Percentiles rank a stretch among this genome's conserved stretches.
Evolutionary conservation across 2,329 filamentous ascomycete genomes (phyloP).

Genomic region (Aureobasidium subglaciale): DNA sequence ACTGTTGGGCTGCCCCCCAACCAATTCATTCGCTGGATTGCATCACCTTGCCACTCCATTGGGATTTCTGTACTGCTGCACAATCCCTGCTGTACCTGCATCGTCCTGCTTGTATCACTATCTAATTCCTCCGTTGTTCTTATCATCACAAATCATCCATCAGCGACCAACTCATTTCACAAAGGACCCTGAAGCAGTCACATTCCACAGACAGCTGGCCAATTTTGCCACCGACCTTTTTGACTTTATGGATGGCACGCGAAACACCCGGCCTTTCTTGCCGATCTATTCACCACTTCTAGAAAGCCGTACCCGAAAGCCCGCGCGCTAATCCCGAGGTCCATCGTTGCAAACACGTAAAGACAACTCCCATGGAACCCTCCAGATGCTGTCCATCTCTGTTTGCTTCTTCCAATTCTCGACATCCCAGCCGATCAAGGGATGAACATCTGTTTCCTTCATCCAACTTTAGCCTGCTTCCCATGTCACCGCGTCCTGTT

Average conservation of each 20-base stretch:
- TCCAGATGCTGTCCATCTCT: constrained; percentile 2
- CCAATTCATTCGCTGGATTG: constrained; percentile 6
- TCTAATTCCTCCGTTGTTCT: neutral
- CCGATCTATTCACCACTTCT: constrained; percentile 8
- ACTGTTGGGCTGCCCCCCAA: constrained; percentile 11
- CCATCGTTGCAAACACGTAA: constrained; percentile 12
- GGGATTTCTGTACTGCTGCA: neutral
- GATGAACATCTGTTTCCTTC: neutral
- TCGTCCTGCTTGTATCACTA: neutral
- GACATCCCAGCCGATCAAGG: constrained; percentile 2
- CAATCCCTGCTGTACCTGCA: constrained; percentile 9
- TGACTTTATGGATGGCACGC: constrained; percentile 10
- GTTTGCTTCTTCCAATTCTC: neutral
- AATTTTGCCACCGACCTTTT: constrained; percentile 3
- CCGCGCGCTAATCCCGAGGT: constrained; percentile 5
- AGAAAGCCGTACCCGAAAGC: constrained; percentile 10
- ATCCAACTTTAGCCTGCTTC: neutral
- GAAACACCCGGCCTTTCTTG: constrained; percentile 11
- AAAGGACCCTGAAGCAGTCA: neutral
- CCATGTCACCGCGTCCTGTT: neutral
- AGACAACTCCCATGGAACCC: constrained; percentile 3
- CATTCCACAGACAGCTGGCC: constrained; percentile 12
- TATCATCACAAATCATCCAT: neutral
- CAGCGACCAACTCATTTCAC: neutral
- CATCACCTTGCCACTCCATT: constrained; percentile 9